Base-by-base conservation (phyloP, 2,329 filamentous ascomycete species). In the Monosporascus sp. region DNA sequence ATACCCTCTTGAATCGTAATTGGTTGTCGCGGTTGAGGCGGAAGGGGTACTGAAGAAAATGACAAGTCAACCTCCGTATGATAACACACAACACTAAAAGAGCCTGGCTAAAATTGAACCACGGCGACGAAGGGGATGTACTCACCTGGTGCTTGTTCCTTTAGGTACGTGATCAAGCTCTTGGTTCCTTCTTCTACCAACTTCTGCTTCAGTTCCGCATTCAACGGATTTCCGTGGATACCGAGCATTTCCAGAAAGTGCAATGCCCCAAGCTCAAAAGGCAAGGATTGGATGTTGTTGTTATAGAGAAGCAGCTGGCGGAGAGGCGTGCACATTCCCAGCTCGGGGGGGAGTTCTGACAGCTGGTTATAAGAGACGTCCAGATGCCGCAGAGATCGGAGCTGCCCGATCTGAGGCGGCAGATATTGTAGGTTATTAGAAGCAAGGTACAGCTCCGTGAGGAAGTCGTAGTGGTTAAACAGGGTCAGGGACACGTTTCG, bases 311-410 rank as follows among this genome's bases (percentile, higher is more conserved):
- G 76, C 5, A 99, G 78, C 60, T 89, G 85, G 72, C 90, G 91
- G 52, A 99, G 77, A 61, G 92, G 94, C 27, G 92, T 94, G 63
- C 96, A 90, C 93, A 97, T 99, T 66, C 94, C 94, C 55, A 99
- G 84, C 74, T 99, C 93, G 22, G 89, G 82, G 1, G 94, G 94
- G 4, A 99, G 76, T 58, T 88, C 84, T 8, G 80, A 81, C 55
- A 99, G 79, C 56, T 93, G 83, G 70, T 99, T 99, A 73, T 87
- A 85, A 0, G 94, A 97, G 3, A 92, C 80, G 70, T 99, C 93
- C 48, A 99, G 81, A 64, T 92, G 82, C 37, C 84, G 88, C 48
- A 99, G 75, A 58, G 88, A 87, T 58, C 92, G 85, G 59, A 99
- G 77, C 62, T 87, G 82, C 39, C 94, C 92, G 67, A 99, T 90